phyloP scores from a whole-genome alignment of 2,329 filamentous ascomycete genomes.

The Colletotrichum aenigma region DNA sequence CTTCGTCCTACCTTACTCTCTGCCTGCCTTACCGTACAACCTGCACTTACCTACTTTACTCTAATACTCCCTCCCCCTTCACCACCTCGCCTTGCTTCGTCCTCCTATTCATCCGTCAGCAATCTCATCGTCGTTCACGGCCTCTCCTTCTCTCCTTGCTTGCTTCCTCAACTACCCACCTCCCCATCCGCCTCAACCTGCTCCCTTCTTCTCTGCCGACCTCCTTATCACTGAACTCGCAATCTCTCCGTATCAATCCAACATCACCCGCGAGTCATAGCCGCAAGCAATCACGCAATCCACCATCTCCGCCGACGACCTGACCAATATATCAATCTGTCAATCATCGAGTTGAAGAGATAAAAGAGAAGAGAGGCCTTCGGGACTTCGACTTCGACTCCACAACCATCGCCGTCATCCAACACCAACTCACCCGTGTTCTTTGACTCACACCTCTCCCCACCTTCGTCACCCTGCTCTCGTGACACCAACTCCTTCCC shows the following conservation, averaged over 20 bases:
- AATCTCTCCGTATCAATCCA: not conserved
- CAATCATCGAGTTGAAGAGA: constrained; percentile 17
- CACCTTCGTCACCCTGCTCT: constrained; percentile 4
- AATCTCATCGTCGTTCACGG: constrained; percentile 12
- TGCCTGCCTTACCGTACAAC: constrained; percentile 15
- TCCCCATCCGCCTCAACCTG: constrained; percentile 19
- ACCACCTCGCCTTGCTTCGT: not conserved
- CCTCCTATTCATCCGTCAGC: not conserved
- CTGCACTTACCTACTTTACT: constrained; percentile 25
- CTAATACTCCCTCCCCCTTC: constrained; percentile 21
- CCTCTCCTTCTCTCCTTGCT: constrained; percentile 22
- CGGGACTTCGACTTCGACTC: not conserved
- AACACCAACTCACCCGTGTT: not conserved
- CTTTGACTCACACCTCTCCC: constrained; percentile 18
- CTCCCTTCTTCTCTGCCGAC: not conserved
- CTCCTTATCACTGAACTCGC: not conserved
- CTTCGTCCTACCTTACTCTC: constrained; percentile 22
- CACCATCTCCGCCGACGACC: constrained; percentile 2
- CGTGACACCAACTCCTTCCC: not conserved
- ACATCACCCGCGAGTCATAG: constrained; percentile 4
- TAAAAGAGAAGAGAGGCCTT: constrained; percentile 18
- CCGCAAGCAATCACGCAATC: constrained; percentile 20
- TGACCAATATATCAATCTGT: not conserved
- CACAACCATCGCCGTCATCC: not conserved
- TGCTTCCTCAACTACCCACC: constrained; percentile 15